Conservation (phyloP, 345 rosid species). For the Lepidium sativum region DNA sequence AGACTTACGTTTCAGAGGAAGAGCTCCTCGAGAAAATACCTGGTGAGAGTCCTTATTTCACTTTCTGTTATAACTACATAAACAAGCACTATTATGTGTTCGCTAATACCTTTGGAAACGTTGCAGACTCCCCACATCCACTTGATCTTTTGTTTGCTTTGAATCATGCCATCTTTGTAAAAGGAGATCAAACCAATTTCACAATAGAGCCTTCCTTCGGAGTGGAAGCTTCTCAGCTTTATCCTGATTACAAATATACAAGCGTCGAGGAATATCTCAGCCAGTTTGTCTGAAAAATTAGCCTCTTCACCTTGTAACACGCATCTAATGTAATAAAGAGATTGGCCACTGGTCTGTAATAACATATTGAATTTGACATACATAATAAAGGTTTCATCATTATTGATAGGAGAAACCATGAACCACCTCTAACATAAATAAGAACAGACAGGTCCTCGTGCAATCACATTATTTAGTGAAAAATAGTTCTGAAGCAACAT, state of each 20-base stretch:
- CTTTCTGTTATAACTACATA: neutral
- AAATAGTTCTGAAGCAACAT: neutral
- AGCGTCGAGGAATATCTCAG: constrained; percentile 38
- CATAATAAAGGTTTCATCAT: neutral
- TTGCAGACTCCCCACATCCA: constrained; percentile 21
- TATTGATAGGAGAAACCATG: neutral
- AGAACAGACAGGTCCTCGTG: neutral
- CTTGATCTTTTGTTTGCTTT: constrained; percentile 16
- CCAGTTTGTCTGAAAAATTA: constrained; percentile 15
- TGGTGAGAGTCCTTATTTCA: neutral
- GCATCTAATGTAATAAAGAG: too few species aligned
- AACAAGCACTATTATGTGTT: neutral
- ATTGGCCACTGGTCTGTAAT: too few species aligned
- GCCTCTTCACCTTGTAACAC: too few species aligned
- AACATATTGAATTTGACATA: too few species aligned
- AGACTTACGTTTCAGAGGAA: constrained; percentile 44
- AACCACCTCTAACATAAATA: neutral
- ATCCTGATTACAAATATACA: constrained; percentile 35
- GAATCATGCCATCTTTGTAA: constrained; percentile 20
- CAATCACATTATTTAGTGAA: neutral
- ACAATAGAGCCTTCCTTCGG: constrained; percentile 17
- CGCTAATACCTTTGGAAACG: neutral
- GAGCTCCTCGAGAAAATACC: constrained; percentile 31
- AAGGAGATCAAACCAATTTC: constrained; percentile 19
- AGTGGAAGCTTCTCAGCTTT: constrained; percentile 28